Evolutionary conservation across 2,329 filamentous ascomycete genomes (phyloP).

Genomic region (Raffaelea albimanens): DNA sequence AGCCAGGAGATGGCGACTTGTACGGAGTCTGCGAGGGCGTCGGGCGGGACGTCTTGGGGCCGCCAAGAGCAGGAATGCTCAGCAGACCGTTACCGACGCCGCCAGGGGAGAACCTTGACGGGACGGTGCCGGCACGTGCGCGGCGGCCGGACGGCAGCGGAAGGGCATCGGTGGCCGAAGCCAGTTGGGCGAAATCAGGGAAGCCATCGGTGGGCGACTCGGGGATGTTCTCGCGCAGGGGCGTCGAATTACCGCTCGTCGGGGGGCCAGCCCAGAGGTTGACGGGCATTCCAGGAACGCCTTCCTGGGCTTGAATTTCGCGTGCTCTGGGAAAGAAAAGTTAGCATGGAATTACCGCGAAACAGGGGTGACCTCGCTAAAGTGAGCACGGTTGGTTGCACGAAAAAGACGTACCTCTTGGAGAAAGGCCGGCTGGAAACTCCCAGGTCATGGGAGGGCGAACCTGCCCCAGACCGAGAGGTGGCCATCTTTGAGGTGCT

Average conservation of each 20-base stretch:
- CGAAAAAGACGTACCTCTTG: slow-evolving; percentile 62
- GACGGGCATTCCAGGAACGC: slow-evolving; percentile 56
- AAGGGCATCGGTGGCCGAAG: slow-evolving; percentile 55
- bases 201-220: slow-evolving; percentile 96
- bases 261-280: slow-evolving; percentile 91
- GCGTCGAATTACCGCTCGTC: slow-evolving; percentile 92
- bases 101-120: slow-evolving; percentile 81
- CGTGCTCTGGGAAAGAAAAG: slow-evolving; percentile 53
- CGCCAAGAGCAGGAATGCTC: slow-evolving; percentile 40
- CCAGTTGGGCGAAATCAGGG: slow-evolving; percentile 72
- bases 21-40: slow-evolving; percentile 85
- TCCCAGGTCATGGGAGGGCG: slow-evolving; percentile 83
- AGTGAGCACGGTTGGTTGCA: too few relatives aligned
- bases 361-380: too few relatives aligned
- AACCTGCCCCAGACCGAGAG: slow-evolving; percentile 78
- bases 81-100: slow-evolving; percentile 52
- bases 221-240: slow-evolving; percentile 91
- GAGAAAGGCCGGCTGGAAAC: slow-evolving; percentile 73
- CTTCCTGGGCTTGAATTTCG: slow-evolving; percentile 96
- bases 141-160: slow-evolving; percentile 62
- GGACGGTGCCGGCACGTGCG: slow-evolving; percentile 88
- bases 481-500: slow-evolving; percentile 49
- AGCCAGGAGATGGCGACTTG: slow-evolving; percentile 54
- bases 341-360: neutral
- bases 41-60: slow-evolving; percentile 68